Conservation (phyloP, 2,329 filamentous ascomycete species). For the Rhytidhysteron rufulum region DNA sequence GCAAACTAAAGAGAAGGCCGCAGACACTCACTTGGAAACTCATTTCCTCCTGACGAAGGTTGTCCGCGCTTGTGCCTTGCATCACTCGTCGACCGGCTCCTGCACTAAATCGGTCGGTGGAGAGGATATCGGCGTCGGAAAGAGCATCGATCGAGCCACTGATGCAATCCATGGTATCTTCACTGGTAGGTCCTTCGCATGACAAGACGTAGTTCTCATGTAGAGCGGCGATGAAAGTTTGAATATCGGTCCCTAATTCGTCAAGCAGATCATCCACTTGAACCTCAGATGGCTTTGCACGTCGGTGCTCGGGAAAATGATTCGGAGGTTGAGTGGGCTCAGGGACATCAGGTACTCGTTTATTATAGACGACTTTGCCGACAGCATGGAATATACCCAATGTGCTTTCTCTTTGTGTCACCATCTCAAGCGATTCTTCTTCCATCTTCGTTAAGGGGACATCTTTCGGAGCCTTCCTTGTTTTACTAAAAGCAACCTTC, state of each 20-base stretch:
- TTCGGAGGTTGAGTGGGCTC: constrained; percentile 41
- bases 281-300: constrained; percentile 43
- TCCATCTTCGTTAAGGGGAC: constrained; percentile 70
- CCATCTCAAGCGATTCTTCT: constrained; percentile 70
- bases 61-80: constrained; percentile 58
- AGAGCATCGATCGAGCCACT: constrained; percentile 82
- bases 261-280: constrained; percentile 71
- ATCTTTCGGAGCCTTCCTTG: constrained; percentile 51
- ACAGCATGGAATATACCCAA: constrained; percentile 95
- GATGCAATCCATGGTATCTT: constrained; percentile 68
- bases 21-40: constrained; percentile 87
- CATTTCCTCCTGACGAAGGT: constrained; percentile 87
- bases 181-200: constrained; percentile 61
- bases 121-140: constrained; percentile 84
- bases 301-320: constrained; percentile 43
- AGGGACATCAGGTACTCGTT: constrained; percentile 54
- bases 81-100: constrained; percentile 50
- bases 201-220: constrained; percentile 93
- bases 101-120: constrained; percentile 66
- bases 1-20: constrained; percentile 79
- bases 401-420: constrained; percentile 83
- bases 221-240: constrained; percentile 83
- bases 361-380: constrained; percentile 95
- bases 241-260: constrained; percentile 86
- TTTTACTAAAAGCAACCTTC: constrained; percentile 66